These are phyloP conservation scores for Saitozyma sp. DNA, from an alignment of 768 basidiomycete species.

Conservation along the genomic window DNA sequence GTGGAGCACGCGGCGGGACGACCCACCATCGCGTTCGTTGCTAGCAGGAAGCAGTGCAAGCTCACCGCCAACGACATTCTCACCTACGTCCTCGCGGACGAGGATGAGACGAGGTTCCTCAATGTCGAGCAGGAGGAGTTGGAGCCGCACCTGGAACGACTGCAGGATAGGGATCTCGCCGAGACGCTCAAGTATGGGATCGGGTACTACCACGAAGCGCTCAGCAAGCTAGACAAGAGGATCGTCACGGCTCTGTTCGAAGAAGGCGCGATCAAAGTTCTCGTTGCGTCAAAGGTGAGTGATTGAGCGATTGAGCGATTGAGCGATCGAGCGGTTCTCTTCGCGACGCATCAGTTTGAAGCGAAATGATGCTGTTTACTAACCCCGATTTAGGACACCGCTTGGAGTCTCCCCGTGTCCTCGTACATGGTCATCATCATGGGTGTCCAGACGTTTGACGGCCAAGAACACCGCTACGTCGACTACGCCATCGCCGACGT, in stretches of 20 bases:
- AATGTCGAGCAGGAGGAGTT: constrained; percentile 81
- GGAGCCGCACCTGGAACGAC: constrained; percentile 80
- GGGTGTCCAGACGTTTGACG: constrained; percentile 97
- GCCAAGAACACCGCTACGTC: constrained; percentile 95
- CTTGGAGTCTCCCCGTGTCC: constrained; percentile 91
- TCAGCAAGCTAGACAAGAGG: constrained; percentile 85
- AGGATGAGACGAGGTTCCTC: constrained; percentile 79
- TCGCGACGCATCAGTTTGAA: not conserved
- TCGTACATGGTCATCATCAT: constrained; percentile 99
- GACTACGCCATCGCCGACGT: constrained; percentile 99
- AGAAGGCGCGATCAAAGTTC: constrained; percentile 88
- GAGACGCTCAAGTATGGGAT: constrained; percentile 87
- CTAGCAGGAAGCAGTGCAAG: constrained; percentile 89
- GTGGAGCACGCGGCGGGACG: constrained; percentile 79
- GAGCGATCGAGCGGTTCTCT: not conserved
- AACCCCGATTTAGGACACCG: constrained; percentile 67
- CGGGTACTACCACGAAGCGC: constrained; percentile 92
- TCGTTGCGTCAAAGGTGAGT: constrained; percentile 86
- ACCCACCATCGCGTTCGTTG: constrained; percentile 89
- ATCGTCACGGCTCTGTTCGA: constrained; percentile 91
- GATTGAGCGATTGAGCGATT: too few relatives aligned
- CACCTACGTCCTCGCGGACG: constrained; percentile 82
- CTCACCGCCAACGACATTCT: constrained; percentile 88
- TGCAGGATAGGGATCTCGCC: constrained; percentile 70
- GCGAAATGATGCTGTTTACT: constrained; percentile 5